Evolutionary conservation across 2,329 filamentous ascomycete species (phyloP), one percentile per base, ranked within the genome.

Genomic region (Coniella vitis): DNA sequence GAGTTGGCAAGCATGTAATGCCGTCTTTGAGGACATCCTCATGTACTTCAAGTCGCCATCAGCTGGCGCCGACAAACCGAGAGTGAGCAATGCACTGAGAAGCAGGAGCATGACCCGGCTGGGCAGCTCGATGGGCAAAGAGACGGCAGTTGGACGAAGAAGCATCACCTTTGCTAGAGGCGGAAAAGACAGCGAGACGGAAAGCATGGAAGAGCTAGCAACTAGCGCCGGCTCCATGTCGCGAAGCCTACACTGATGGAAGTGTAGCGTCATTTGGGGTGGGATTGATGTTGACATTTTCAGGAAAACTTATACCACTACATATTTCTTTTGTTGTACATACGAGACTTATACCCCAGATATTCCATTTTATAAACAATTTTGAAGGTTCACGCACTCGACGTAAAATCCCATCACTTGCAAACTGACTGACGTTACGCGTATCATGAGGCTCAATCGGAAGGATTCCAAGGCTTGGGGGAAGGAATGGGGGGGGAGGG

Each of bases 1-100:
- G 1, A 87, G 84, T 5, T 79, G 81, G 72, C 66, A 76, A 43
- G 83, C 83, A 0, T 83, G 81, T 60, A 75, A 74, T 60, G 65
- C 66, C 29, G 63, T 80, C 22, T 65, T 63, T 46, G 57, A 59
- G 9, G 69, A 73, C 40, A 49, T 72, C n/a, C 16, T 37, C 16
- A 9, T 29, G 40, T 29, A 17, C 17, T 34, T 16, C n/a, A 17
- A 17, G 17, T 25, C 10, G n/a, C 14, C 25, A 17, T 21, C 38
- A 9, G 9, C 39, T 16, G 12, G 10, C 17, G 13, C 21, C 25
- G 17, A 12, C 35, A 29, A 5, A 10, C 13, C 34, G 20, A 39
- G 29, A 14, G 32, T 35, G 13, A 43, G 35, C 38, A 14, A 17
- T 16, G 42, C 37, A 12, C 2, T 40, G 43, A 40, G 21, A 5